Base-by-base conservation (phyloP, 768 basidiomycete genomes). In the Leucocoprinus leucothites region DNA sequence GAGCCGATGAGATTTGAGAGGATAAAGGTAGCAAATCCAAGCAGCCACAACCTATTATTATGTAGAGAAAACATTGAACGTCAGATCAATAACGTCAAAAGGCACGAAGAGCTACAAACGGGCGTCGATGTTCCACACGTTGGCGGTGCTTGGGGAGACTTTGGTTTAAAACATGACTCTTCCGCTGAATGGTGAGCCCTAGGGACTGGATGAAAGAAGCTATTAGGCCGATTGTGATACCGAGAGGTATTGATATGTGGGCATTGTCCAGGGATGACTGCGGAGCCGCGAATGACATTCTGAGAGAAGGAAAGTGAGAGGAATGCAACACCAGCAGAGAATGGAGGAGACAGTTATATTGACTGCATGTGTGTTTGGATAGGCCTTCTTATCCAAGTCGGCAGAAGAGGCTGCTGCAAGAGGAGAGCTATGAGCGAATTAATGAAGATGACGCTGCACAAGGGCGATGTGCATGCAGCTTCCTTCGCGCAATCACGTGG, bases 101-200 rank as follows among this genome's bases (percentile, higher is more conserved):
- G 9, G 6, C 31, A 38, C 28, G 28, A 40, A 14, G 36, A 22
- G 13, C 8, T n/a, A 81, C 81, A 73, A 67, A 91, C 83, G 94
- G 94, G 65, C 94, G 79, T 38, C 82, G 81, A 66, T 89, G 83
- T 63, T 94, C 92, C 22, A 82, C 78, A 55, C 78, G 78, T 65
- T 85, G 85, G 48, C 82, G 69, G 21, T 78, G 65, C 51, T 82
- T 77, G 2, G 92, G 91, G 9, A 87, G 76, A 2, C 73, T 69
- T 61, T 92, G 89, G 65, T 95, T 91, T 48, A 86, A 72, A 47
- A 96, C 81, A 78, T 98, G 94, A 61, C 90, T 92, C 75, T 95
- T 94, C 57, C 94, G 85, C 67, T 96, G 94, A 53, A 98, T 85
- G 22, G 94, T 95, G 40, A 98, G 79, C 18, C 94, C 94, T 9